phyloP scores from a whole-genome alignment of 176 grass and related monocot species.

The Poa annua region DNA sequence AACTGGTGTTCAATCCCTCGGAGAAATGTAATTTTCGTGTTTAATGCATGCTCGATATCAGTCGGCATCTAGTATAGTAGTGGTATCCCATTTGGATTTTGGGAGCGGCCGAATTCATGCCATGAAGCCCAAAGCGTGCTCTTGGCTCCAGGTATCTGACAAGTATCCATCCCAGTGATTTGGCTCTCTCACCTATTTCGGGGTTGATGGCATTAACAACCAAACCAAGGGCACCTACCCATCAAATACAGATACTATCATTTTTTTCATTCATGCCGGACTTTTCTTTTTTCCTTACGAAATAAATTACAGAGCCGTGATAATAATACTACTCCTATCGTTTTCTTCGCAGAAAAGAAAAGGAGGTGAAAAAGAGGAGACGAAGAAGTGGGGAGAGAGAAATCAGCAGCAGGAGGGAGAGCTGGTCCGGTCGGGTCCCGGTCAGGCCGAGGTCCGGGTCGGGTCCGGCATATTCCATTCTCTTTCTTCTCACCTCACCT shows the following conservation, averaged over 20 bases:
- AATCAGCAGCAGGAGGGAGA: not conserved
- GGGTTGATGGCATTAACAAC: constrained; percentile 3
- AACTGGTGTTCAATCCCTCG: not conserved
- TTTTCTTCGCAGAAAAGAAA: not conserved
- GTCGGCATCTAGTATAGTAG: too few relatives aligned
- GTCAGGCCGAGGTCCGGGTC: constrained; percentile 5
- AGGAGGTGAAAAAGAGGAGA: not conserved
- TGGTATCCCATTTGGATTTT: not conserved
- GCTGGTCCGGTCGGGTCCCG: not conserved
- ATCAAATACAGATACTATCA: not conserved
- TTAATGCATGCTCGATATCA: not conserved
- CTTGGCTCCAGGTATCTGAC: not conserved
- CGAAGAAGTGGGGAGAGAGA: not conserved
- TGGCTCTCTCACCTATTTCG: constrained; percentile 3
- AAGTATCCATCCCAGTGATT: constrained; percentile 6
- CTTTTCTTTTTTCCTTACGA: too few relatives aligned
- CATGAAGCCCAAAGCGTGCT: not conserved
- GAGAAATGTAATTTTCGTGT: not conserved
- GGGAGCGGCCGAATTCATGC: constrained; percentile 11
- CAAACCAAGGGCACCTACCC: not conserved
- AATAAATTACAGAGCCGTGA: too few relatives aligned
- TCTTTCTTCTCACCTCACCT: constrained; percentile 21
- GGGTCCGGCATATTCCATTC: constrained; percentile 6
- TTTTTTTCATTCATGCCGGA: too few relatives aligned
- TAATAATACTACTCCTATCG: too few relatives aligned